Evolutionary conservation across 1,284 basidiomycete genomes (phyloP).

Genomic region (Ustilago loliicola): DNA sequence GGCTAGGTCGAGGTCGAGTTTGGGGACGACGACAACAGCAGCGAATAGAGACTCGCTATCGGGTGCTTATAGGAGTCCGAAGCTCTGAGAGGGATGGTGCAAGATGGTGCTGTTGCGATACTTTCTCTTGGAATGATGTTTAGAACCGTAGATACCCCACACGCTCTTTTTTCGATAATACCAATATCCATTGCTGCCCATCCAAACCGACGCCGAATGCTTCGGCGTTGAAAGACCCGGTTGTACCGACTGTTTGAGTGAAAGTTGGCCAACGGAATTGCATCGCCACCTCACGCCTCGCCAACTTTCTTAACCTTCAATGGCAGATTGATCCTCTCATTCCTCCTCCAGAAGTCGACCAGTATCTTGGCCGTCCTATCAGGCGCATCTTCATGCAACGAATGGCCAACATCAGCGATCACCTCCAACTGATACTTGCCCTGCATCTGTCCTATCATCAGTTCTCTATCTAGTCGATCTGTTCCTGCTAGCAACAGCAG

Average conservation of each 20-base stretch:
- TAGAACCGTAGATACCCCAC: background rate
- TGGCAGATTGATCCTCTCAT: constrained; percentile 74
- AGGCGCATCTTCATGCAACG: constrained; percentile 95
- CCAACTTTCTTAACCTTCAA: constrained; percentile 57
- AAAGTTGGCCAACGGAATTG: no score
- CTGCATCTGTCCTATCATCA: constrained; percentile 98
- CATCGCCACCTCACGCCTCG: constrained; percentile 21
- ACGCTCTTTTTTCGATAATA: background rate
- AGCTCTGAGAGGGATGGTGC: background rate
- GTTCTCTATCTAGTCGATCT: constrained; percentile 88
- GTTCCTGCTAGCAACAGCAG: constrained; percentile 91
- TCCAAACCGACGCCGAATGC: no score
- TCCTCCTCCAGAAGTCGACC: constrained; percentile 89
- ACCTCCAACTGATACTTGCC: constrained; percentile 92
- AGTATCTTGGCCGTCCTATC: constrained; percentile 82
- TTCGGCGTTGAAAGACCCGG: no score
- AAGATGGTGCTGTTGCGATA: no score
- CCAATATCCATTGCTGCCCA: background rate
- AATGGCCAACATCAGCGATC: constrained; percentile 87
- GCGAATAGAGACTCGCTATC: background rate
- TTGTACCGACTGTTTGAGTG: background rate
- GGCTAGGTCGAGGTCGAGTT: background rate
- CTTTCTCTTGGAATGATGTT: background rate
- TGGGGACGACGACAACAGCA: background rate
- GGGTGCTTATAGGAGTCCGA: background rate